Evolutionary conservation across 169 alveolate species (phyloP).

Genomic region (Cryptosporidium baileyi): DNA sequence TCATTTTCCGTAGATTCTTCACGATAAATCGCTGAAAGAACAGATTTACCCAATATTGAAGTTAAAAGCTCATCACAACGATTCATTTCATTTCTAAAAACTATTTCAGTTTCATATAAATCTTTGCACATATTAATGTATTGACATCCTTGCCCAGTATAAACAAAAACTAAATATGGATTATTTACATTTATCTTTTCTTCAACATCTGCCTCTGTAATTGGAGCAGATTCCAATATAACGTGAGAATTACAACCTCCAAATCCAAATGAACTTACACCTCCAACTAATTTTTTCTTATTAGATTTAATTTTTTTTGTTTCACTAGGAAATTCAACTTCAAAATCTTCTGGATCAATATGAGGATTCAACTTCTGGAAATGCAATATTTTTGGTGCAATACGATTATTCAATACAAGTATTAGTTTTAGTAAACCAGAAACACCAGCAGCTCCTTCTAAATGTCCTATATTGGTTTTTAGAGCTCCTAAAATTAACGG

Average conservation of each 20-base stretch:
- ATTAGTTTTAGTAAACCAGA: conserved; percentile 64
- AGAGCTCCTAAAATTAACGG: conserved; percentile 73
- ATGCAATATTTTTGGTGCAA: conserved; percentile 65
- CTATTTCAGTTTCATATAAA: conserved; percentile 76
- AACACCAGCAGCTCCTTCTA: conserved; percentile 75
- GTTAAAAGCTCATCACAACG: conserved; percentile 74
- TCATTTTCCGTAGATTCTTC: conserved; percentile 51
- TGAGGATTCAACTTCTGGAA: conserved; percentile 69
- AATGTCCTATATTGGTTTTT: conserved; percentile 70
- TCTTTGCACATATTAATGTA: conserved; percentile 47
- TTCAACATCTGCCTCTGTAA: conserved; percentile 64
- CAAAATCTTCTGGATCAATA: conserved; percentile 49
- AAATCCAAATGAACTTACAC: conserved; percentile 75
- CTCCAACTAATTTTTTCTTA: conserved; percentile 21
- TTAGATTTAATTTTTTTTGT: background rate
- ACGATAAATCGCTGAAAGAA: conserved; percentile 72
- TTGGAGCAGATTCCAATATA: conserved; percentile 69
- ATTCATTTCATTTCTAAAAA: conserved; percentile 74
- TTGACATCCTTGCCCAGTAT: conserved; percentile 74
- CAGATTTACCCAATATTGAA: conserved; percentile 72
- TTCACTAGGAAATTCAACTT: conserved; percentile 28
- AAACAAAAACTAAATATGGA: conserved; percentile 68
- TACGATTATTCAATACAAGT: background rate
- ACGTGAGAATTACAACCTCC: conserved; percentile 78
- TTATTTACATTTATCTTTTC: background rate